Evolutionary conservation across 768 basidiomycete species (phyloP).

Genomic region (Lactarius tabidus): DNA sequence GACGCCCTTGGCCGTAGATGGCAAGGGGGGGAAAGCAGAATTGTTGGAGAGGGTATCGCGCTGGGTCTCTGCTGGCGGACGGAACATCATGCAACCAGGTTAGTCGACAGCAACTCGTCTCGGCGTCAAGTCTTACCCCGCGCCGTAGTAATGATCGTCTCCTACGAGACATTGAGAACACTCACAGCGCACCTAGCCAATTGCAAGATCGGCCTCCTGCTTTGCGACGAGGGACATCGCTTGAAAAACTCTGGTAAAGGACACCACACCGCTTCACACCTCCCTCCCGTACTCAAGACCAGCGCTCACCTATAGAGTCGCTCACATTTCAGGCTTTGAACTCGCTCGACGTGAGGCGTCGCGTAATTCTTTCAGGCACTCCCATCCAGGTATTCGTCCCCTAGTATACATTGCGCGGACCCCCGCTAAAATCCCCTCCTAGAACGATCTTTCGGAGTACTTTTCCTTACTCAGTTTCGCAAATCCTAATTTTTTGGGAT

Average conservation of each 20-base stretch:
- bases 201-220: slow-evolving; percentile 83
- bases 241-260: slow-evolving; percentile 88
- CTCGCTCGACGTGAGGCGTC: slow-evolving; percentile 76
- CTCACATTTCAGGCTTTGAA: slow-evolving; percentile 84
- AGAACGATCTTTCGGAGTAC: slow-evolving; percentile 94
- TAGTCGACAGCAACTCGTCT: slow-evolving; percentile 19
- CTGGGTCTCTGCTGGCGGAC: slow-evolving; percentile 86
- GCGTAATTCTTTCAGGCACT: slow-evolving; percentile 92
- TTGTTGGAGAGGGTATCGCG: slow-evolving; percentile 73
- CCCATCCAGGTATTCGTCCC: slow-evolving; percentile 66
- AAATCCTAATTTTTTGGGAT: slow-evolving; percentile 85
- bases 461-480: slow-evolving; percentile 92
- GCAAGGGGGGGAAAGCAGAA: slow-evolving; percentile 83
- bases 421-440: slow-evolving; percentile 9
- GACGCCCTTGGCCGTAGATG: slow-evolving; percentile 84
- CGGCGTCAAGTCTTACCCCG: neutral
- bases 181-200: slow-evolving; percentile 70
- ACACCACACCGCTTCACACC: slow-evolving; percentile 25
- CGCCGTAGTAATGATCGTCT: slow-evolving; percentile 89
- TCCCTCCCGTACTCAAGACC: neutral
- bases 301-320: slow-evolving; percentile 51
- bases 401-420: neutral
- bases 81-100: slow-evolving; percentile 93
- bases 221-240: slow-evolving; percentile 96
- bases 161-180: slow-evolving; percentile 91